Base-by-base conservation (phyloP, 2,329 filamentous ascomycete genomes). In the Calonectria pseudoreteaudii region DNA sequence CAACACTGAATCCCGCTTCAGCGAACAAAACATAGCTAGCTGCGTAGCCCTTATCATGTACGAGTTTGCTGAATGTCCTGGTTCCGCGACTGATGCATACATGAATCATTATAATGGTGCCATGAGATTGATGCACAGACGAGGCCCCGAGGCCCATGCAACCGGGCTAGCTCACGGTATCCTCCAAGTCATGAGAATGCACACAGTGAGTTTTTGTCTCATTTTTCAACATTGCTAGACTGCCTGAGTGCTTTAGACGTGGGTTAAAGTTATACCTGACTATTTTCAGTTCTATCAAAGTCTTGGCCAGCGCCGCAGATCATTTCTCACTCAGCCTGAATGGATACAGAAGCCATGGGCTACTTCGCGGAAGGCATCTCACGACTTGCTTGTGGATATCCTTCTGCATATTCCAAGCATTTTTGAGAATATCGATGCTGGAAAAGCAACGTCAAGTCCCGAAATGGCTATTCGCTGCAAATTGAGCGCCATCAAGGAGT, bases 31-130 rank as follows among this genome's bases (percentile, higher is more conserved):
- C 8, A 64, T 71, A 23, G 31, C 71, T 5, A 68, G 62, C 26
- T 74, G 71, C 36, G 14, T 74, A n/a, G 52, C 49, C n/a, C 68
- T 74, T 11, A 41, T 60, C 20, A 74, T 74, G 67, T 74, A 70
- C 44, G 71, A 74, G 47, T 74, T 74, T 26, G 34, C 50, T 14
- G 64, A 74, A 26, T 74, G 68, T 11, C 68, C 71, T 14, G 71
- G 68, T 3, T 34, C 28, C 1, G 56, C 52, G 7, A 47, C 36
- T 3, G 49, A 31, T 13, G 71, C 18, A 10, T 74, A 74, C 34
- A 68, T 74, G 52, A 64, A 64, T 7, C 71, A 74, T 18, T 74
- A 74, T 20, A 31, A 65, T 9, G 71, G 71, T 5, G 67, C 71
- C 11, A 74, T 74, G 71, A 14, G 14, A 53, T n/a, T 74, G 26